Percentiles rank a stretch among this genome's conserved stretches.
Evolutionary conservation across 2,329 filamentous ascomycete genomes (phyloP).

Genomic region (Dactylellina haptotyla): DNA sequence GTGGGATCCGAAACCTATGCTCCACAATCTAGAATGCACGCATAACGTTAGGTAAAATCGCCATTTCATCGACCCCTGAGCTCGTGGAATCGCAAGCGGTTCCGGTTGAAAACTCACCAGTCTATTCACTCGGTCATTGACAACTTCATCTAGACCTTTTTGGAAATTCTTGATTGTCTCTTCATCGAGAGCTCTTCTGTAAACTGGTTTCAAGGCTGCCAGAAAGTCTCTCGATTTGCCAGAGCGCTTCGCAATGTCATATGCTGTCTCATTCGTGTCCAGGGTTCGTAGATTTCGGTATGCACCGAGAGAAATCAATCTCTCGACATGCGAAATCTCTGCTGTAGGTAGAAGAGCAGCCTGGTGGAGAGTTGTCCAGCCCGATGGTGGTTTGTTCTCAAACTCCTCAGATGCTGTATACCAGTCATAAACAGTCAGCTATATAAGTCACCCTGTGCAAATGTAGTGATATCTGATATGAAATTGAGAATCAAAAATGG

Average conservation of each 20-base stretch:
- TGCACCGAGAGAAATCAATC: slow-evolving; percentile 34
- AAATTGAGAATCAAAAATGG: too few relatives aligned
- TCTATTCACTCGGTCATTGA: slow-evolving; percentile 17
- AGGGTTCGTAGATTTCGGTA: slow-evolving; percentile 24
- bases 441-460: background rate
- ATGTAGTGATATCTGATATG: background rate
- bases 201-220: slow-evolving; percentile 26
- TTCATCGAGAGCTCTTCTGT: slow-evolving; percentile 1
- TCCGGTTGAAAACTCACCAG: slow-evolving; percentile 20
- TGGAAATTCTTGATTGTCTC: slow-evolving; percentile 32
- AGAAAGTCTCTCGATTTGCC: slow-evolving; percentile 24
- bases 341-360: slow-evolving; percentile 15
- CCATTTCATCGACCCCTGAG: background rate
- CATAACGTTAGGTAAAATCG: background rate
- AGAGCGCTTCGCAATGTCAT: slow-evolving; percentile 34
- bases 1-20: slow-evolving; percentile 25
- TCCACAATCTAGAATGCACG: slow-evolving; percentile 11
- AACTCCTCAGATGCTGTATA: slow-evolving; percentile 15
- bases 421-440: too few relatives aligned
- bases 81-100: background rate
- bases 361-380: slow-evolving; percentile 48
- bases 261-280: slow-evolving; percentile 40
- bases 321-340: slow-evolving; percentile 29
- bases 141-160: slow-evolving; percentile 30
- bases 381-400: slow-evolving; percentile 21